phyloP scores from a whole-genome alignment of 805 yeast species.

The Ogataea paradorogensis region DNA sequence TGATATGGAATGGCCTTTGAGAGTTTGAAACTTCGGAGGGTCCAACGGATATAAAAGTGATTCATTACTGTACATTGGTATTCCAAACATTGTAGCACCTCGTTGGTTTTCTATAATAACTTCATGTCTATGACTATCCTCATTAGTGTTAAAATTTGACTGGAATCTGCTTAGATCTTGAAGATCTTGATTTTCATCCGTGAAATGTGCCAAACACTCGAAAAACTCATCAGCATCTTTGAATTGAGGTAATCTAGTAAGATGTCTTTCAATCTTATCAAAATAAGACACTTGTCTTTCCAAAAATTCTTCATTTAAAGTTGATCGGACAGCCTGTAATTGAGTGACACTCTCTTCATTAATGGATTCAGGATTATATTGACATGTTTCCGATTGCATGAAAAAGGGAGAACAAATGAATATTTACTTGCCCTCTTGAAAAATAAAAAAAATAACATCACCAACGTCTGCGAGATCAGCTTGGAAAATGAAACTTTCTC shows the following conservation, averaged over 20 bases:
- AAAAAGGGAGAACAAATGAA: conserved; percentile 1
- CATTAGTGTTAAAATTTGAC: conserved; percentile 1
- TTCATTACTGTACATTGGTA: conserved; percentile 45
- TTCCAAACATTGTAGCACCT: conserved; percentile 51
- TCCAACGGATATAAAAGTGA: conserved; percentile 48
- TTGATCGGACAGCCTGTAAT: neutral
- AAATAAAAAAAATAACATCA: conserved; percentile 2
- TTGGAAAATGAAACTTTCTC: conserved; percentile 4
- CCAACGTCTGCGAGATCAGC: neutral
- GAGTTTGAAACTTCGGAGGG: conserved; percentile 47
- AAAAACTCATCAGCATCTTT: conserved; percentile 26
- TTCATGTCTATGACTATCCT: conserved; percentile 31
- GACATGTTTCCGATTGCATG: neutral
- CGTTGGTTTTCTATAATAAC: conserved; percentile 53
- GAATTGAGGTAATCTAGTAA: conserved; percentile 31
- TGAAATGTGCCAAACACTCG: conserved; percentile 23
- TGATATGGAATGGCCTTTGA: conserved; percentile 39
- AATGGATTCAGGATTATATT: neutral
- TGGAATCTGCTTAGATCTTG: conserved; percentile 14
- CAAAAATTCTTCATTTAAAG: conserved; percentile 2
- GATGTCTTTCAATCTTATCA: conserved; percentile 26
- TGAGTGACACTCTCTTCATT: neutral
- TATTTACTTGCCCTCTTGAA: conserved; percentile 6
- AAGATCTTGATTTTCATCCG: conserved; percentile 10
- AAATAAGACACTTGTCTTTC: conserved; percentile 24